These are phyloP conservation scores for Calocybe gangraenosa DNA, from an alignment of 768 basidiomycete genomes.

Conservation along the genomic window DNA sequence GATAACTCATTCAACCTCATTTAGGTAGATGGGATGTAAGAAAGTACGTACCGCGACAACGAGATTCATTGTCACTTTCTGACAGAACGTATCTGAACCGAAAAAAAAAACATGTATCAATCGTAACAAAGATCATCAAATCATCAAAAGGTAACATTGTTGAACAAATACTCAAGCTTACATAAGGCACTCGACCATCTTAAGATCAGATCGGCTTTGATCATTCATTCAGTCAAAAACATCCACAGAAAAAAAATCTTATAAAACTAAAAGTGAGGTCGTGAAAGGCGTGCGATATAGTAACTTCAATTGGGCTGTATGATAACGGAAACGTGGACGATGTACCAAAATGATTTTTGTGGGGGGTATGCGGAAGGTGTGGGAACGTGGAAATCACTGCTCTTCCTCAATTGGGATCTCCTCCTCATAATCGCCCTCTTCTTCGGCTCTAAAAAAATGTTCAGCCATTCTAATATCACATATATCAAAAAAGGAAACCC, in stretches of 20 bases:
- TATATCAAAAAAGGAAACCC: constrained; percentile 29
- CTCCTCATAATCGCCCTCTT: constrained; percentile 89
- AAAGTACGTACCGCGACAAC: neutral
- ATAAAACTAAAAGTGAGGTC: constrained; percentile 23
- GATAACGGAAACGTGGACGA: constrained; percentile 15
- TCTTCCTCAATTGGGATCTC: constrained; percentile 63
- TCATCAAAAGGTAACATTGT: no score
- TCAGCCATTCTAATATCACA: neutral
- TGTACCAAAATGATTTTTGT: constrained; percentile 14
- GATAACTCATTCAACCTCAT: neutral
- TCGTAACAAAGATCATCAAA: no score
- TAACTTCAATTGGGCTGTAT: constrained; percentile 21
- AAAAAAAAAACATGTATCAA: no score
- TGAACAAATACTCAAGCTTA: no score
- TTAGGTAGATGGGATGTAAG: neutral
- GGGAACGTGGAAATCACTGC: constrained; percentile 23
- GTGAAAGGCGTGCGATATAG: constrained; percentile 34
- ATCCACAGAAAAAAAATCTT: constrained; percentile 24
- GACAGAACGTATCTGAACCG: no score
- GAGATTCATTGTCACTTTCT: no score
- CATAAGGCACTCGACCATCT: no score
- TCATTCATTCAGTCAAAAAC: no score
- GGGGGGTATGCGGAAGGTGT: constrained; percentile 18
- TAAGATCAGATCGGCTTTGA: no score
- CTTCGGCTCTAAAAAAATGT: constrained; percentile 58